Conservation (phyloP, 106 monocot genomes). For the Acorus calamus region DNA sequence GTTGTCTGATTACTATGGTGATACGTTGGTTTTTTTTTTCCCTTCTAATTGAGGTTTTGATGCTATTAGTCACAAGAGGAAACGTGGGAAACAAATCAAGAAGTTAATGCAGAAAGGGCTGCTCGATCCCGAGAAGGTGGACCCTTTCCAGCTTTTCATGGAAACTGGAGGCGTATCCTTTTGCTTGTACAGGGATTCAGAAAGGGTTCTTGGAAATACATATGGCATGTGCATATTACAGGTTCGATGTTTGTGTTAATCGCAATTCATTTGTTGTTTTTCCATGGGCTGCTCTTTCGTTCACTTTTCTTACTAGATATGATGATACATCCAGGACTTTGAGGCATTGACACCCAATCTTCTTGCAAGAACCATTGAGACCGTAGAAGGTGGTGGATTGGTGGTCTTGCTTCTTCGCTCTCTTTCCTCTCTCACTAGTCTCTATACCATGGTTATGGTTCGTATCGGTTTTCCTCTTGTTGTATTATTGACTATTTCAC, state of each 20-base stretch:
- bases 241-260: conserved; percentile 20
- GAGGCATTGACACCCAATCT: conserved; percentile 96
- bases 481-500: background rate
- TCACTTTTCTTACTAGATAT: conserved; percentile 1
- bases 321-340: conserved; percentile 57
- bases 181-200: conserved; percentile 82
- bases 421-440: conserved; percentile 69
- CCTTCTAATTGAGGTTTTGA: background rate
- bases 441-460: conserved; percentile 99
- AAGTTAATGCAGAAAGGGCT: conserved; percentile 61
- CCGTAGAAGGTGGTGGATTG: conserved; percentile 97
- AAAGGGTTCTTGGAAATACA: conserved; percentile 92
- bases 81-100: conserved; percentile 80
- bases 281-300: background rate
- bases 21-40: background rate
- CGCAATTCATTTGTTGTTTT: background rate
- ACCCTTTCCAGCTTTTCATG: conserved; percentile 69
- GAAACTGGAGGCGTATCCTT: conserved; percentile 81
- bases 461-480: conserved; percentile 4
- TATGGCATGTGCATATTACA: conserved; percentile 98
- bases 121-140: conserved; percentile 70
- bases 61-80: conserved; percentile 78
- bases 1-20: no score
- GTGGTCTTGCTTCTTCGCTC: conserved; percentile 78
- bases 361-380: conserved; percentile 95